Evolutionary conservation across 768 basidiomycete species (phyloP).

Genomic region (Artomyces pyxidatus): DNA sequence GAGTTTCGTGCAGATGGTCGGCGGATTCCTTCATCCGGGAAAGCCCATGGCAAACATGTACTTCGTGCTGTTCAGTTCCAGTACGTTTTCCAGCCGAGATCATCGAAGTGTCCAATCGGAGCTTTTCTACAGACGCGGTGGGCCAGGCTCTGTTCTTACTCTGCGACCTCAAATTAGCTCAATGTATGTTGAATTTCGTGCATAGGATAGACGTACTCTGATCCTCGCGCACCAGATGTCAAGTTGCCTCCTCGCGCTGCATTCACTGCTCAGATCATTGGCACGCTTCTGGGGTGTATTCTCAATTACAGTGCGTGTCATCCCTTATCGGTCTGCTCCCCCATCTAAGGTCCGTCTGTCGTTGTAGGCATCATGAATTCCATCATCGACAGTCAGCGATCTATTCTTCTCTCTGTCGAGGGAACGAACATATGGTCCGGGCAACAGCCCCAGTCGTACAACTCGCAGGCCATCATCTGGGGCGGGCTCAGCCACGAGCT

Average conservation of each 20-base stretch:
- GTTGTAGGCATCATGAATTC: conserved; percentile 46
- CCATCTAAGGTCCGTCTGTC: not conserved
- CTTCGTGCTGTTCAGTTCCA: conserved; percentile 41
- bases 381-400: conserved; percentile 42
- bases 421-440: conserved; percentile 48
- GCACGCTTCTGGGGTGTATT: conserved; percentile 37
- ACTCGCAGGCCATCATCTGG: conserved; percentile 45
- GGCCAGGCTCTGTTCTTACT: conserved; percentile 35
- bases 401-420: conserved; percentile 43
- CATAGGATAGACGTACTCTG: not conserved
- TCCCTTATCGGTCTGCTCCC: not conserved
- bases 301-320: conserved; percentile 25
- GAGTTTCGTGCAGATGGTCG: conserved; percentile 42
- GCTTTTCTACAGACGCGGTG: conserved; percentile 29
- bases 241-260: conserved; percentile 43
- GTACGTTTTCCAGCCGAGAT: conserved; percentile 16
- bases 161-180: conserved; percentile 42
- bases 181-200: conserved; percentile 24
- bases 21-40: conserved; percentile 26
- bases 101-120: not conserved
- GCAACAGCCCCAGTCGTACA: conserved; percentile 41
- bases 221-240: conserved; percentile 19
- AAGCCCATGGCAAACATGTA: conserved; percentile 28
- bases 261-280: conserved; percentile 40
- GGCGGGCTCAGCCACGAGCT: conserved; percentile 28